Base-by-base conservation (phyloP, 1,284 basidiomycete genomes). In the Cutaneotrichosporon cavernicola region DNA sequence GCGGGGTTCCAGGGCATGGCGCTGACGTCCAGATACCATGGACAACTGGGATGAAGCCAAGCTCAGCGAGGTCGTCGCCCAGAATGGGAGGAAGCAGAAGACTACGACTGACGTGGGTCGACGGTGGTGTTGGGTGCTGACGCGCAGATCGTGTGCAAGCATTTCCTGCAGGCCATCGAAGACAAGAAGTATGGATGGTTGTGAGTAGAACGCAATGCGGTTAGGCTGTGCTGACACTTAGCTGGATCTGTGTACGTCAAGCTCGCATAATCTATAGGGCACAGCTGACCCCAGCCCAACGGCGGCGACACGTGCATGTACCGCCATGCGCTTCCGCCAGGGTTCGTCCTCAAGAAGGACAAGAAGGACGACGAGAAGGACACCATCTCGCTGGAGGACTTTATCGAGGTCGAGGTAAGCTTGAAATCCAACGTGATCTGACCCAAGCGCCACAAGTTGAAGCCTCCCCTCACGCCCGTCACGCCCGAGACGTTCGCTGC, bases 31-130 rank as follows among this genome's bases (percentile, higher is more conserved):
- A 90, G 94, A 97, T 80, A 97, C 94, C 10, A 99, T 99, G 96
- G 95, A 97, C 73, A 89, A 85, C 72, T 99, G 96, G 96, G 94
- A 98, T 81, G 91, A 98, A 70, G 94, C 89, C 71, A 98, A 96
- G 81, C 83, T 99, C 58, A 85, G 88, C 57, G 86, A 83, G 31
- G 97, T 99, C 64, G 91, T 99, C 10, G 75, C 89, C 16, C 91
- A 90, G 60, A 98, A 98, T 81, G 84, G 86, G 63, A 92, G 92
- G 38, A 97, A 97, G 80, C 94, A 94, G 58, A 86, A 88, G 72
- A 95, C 90, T 36, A 93, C 89, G 3, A 99, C 96, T 52, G 94
- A 97, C 78, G 91, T 92, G 75, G 65, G 88, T 76, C 16, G 30
- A 13, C 36, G 32, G 43, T 22, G 10, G 51, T 34, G n/a, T 18